A percentile compares a stretch with the other conserved stretches of the same genome.
Conservation (phyloP, 768 basidiomycete species). For the Serendipita sp. region DNA sequence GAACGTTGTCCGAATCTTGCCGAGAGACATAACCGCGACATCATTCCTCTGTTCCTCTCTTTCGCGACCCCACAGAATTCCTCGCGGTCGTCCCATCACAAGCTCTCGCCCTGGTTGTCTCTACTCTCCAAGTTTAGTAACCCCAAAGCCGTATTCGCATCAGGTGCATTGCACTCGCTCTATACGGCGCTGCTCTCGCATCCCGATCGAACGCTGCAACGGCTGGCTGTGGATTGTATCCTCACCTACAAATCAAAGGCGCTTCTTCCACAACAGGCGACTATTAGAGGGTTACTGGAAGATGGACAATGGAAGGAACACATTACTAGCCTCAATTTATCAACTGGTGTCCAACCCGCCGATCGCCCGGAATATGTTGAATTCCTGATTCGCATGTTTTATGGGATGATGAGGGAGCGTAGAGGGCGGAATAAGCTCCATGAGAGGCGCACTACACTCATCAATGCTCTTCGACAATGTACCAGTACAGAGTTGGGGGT, state of each 20-base stretch:
- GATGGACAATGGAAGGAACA: conserved; percentile 83
- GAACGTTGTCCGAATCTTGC: conserved; percentile 52
- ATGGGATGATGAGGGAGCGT: conserved; percentile 75
- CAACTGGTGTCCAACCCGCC: conserved; percentile 31
- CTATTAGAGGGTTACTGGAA: conserved; percentile 57
- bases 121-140: conserved; percentile 84
- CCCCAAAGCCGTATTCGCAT: conserved; percentile 71
- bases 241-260: conserved; percentile 57
- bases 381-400: conserved; percentile 59
- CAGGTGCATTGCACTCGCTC: conserved; percentile 44
- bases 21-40: conserved; percentile 76
- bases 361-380: conserved; percentile 55
- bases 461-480: conserved; percentile 55
- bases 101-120: conserved; percentile 61
- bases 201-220: conserved; percentile 68
- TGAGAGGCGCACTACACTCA: conserved; percentile 57
- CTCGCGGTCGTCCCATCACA: conserved; percentile 28
- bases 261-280: conserved; percentile 41
- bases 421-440: conserved; percentile 50
- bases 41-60: conserved; percentile 65
- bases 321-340: conserved; percentile 53
- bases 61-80: conserved; percentile 15
- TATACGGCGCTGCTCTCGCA: conserved; percentile 70
- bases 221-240: conserved; percentile 58
- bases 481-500: conserved; percentile 55